A percentile compares a stretch with the other conserved stretches of the same genome.
phyloP scores from a whole-genome alignment of 495 filamentous ascomycete genomes.

The Neurospora cerealis region DNA sequence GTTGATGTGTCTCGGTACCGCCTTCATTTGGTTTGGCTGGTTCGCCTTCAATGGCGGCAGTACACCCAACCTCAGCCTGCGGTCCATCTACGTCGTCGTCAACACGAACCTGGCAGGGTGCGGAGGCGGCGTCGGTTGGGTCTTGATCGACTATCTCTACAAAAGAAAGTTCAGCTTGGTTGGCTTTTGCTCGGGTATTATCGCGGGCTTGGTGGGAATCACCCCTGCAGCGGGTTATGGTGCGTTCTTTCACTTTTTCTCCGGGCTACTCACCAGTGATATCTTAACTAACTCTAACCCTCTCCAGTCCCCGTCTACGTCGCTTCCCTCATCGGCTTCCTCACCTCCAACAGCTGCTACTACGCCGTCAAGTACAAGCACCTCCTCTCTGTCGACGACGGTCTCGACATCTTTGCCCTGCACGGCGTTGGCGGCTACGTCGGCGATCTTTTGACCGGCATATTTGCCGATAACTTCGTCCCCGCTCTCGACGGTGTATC shows the following conservation, averaged over 20 bases:
- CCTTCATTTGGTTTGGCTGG: slow-evolving; percentile 97
- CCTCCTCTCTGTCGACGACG: slow-evolving; percentile 63
- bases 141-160: slow-evolving; percentile 78
- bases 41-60: slow-evolving; percentile 94
- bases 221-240: slow-evolving; percentile 62
- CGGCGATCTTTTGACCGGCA: slow-evolving; percentile 64
- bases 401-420: slow-evolving; percentile 72
- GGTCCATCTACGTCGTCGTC: slow-evolving; percentile 87
- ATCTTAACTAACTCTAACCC: slow-evolving; percentile 11
- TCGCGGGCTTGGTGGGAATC: slow-evolving; percentile 77
- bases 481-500: slow-evolving; percentile 63
- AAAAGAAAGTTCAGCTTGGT: slow-evolving; percentile 89
- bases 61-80: slow-evolving; percentile 77
- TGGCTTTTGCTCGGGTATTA: slow-evolving; percentile 88
- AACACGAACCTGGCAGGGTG: slow-evolving; percentile 82
- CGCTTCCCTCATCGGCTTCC: slow-evolving; percentile 68
- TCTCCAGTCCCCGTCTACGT: slow-evolving; percentile 67
- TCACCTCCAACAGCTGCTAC: slow-evolving; percentile 74
- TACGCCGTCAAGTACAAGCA: slow-evolving; percentile 85
- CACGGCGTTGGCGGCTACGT: slow-evolving; percentile 69
- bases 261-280: background rate
- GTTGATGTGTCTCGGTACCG: slow-evolving; percentile 82
- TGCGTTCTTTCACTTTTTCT: background rate
- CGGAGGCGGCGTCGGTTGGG: slow-evolving; percentile 74
- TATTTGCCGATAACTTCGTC: slow-evolving; percentile 54